Base-by-base conservation (phyloP, 2,329 filamentous ascomycete species). In the Pseudocercospora fuligena region DNA sequence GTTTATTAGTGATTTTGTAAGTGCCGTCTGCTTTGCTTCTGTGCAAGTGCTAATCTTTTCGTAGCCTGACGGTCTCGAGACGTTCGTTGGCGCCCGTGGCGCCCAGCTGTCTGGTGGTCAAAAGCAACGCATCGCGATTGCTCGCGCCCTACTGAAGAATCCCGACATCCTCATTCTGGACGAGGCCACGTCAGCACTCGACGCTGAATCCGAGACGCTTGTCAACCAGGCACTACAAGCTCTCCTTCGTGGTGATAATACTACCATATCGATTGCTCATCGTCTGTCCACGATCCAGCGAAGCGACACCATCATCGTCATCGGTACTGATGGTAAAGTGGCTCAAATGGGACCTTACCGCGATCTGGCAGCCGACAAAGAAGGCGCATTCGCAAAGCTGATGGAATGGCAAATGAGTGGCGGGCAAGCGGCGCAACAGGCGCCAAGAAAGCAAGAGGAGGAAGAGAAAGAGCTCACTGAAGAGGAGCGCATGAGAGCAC, bases 401-500 rank as follows among this genome's bases (percentile, higher is more conserved):
- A 99, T 99, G 95, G 94, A 98, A 80, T 98, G 94, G 94, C 95
- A 99, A 81, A 92, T 98, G 88, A 95, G 87, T 73, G 91, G 91
- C 8, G 93, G 97, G 36, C 61, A 54, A 5, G 60, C 64, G n/a
- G 56, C 62, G n/a, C 40, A 57, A 31, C 21, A 63, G 40, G 25
- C 67, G 40, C 19, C 69, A 9, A 70, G 31, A 56, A 49, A 58
- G 59, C 62, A 65, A 51, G 70, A 72, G 64, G 66, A 66, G 72
- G 59, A 70, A 66, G 60, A 70, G 54, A 60, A 69, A 9, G 69
- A 71, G 29, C 25, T 73, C 57, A 72, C 71, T 0, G 71, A 73
- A 36, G 71, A 83, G 47, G 84, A 87, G 68, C 80, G 86, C 64
- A 84, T 86, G 73, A 79, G 86, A 69, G 58, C 68, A 19, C 78